Evolutionary conservation across 2,329 filamentous ascomycete genomes (phyloP), one percentile per base, ranked within the genome.

Genomic region (Paracorniculantispora psalliotae): DNA sequence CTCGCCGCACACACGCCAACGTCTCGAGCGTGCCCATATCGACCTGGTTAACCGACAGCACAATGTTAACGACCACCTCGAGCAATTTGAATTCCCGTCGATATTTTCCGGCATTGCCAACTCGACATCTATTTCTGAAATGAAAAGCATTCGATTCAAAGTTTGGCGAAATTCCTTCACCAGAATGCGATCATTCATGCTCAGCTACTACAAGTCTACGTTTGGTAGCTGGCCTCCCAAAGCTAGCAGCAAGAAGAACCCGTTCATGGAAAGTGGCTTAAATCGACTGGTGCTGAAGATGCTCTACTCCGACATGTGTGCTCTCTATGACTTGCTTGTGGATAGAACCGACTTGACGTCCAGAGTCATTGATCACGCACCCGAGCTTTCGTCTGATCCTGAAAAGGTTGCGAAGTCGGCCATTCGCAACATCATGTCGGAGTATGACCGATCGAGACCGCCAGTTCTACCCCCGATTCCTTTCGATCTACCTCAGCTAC

Each of bases 401-500:
- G 77, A 81, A 23, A 84, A 88, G 61, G 82, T 88, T 25, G 80
- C 84, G 12, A 79, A 85, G 26, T 81, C 86, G 41, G 91, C 90
- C 2, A 77, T 97, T 48, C 86, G 93, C 57, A 87, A 86, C 62
- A 83, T 97, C 13, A 80, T 97, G 63, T 87, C 84, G 64, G 93
- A 97, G 73, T 97, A 92, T 68, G 94, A 99, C 70, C 85, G 89
- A 61, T 93, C 90, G 9, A 90, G 88, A 15, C 91, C 93, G 1
- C 94, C 94, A 0, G 92, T 97, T 0, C 84, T 93, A 61, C 94
- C 94, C 0, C 91, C 93, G 0, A 86, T 97, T 58, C 93, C 94
- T 0, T 97, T 93, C 68, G 93, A 97, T 69, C 79, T 91, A 4
- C 93, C 94, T 2, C 82, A 87, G 63, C 74, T 96, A 25, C 93